A percentile compares a stretch with the other conserved stretches of the same genome.
These are phyloP conservation scores for Tricholoma sp. DNA, from an alignment of 768 basidiomycete genomes.

Conservation along the genomic window DNA sequence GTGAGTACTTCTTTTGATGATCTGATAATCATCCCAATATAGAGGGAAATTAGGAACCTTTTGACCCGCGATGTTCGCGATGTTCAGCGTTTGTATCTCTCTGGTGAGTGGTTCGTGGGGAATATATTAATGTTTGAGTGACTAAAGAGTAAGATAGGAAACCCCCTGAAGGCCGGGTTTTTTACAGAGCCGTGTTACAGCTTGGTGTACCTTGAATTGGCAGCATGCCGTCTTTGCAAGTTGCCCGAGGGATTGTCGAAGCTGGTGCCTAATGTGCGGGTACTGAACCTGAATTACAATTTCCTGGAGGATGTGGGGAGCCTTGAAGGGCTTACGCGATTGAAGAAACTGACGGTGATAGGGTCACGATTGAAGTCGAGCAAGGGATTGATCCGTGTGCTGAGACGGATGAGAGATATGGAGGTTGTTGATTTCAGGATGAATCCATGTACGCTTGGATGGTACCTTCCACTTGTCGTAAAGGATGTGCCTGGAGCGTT, in stretches of 20 bases:
- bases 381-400: constrained; percentile 64
- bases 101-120: constrained; percentile 72
- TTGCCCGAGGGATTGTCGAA: constrained; percentile 66
- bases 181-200: constrained; percentile 78
- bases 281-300: constrained; percentile 96
- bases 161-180: constrained; percentile 58
- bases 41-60: constrained; percentile 29
- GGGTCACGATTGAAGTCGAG: constrained; percentile 77
- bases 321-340: constrained; percentile 65
- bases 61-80: constrained; percentile 77
- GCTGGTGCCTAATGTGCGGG: constrained; percentile 80
- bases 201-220: constrained; percentile 87
- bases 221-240: constrained; percentile 71
- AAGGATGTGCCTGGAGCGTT: constrained; percentile 61
- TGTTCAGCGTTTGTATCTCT: constrained; percentile 91
- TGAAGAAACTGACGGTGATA: constrained; percentile 84
- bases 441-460: constrained; percentile 96
- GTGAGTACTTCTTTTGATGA: constrained; percentile 45
- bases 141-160: constrained; percentile 44
- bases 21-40: constrained; percentile 15
- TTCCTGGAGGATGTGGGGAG: constrained; percentile 72
- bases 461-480: constrained; percentile 88
- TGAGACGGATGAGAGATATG: constrained; percentile 69
- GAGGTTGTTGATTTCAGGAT: constrained; percentile 92
- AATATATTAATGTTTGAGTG: constrained; percentile 4